Evolutionary conservation across 2,329 filamentous ascomycete species (phyloP).

Genomic region (Verticillium longisporum): DNA sequence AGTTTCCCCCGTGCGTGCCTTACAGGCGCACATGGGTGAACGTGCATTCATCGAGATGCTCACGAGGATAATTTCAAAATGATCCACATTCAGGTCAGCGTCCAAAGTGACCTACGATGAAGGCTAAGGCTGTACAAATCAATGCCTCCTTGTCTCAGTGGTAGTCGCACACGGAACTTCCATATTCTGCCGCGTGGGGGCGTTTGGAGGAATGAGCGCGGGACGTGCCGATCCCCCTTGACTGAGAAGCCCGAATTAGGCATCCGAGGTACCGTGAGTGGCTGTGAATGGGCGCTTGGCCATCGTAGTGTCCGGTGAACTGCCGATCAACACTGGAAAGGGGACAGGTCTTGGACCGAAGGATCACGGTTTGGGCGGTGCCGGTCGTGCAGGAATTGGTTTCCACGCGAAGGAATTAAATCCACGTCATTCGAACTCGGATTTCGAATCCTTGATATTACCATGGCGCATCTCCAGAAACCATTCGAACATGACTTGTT

Average conservation of each 20-base stretch:
- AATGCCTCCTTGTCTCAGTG: neutral
- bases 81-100: neutral
- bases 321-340: neutral
- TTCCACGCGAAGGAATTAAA: neutral
- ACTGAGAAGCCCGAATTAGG: neutral
- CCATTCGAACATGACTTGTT: neutral
- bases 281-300: neutral
- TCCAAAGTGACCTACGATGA: neutral
- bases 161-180: neutral
- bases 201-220: neutral
- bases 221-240: neutral
- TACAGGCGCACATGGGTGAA: too few relatives aligned
- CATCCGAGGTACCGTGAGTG: neutral
- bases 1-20: too few relatives aligned
- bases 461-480: neutral
- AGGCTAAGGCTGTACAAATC: neutral
- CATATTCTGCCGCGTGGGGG: neutral
- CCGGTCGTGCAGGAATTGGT: neutral
- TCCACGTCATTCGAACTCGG: neutral
- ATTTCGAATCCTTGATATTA: neutral
- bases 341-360: neutral
- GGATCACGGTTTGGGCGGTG: neutral
- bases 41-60: neutral
- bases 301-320: neutral
- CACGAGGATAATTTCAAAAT: neutral